These are phyloP conservation scores for Globisporangium camurandrum DNA, from an alignment of 352 stramenopile genomes.

Conservation along the genomic window DNA sequence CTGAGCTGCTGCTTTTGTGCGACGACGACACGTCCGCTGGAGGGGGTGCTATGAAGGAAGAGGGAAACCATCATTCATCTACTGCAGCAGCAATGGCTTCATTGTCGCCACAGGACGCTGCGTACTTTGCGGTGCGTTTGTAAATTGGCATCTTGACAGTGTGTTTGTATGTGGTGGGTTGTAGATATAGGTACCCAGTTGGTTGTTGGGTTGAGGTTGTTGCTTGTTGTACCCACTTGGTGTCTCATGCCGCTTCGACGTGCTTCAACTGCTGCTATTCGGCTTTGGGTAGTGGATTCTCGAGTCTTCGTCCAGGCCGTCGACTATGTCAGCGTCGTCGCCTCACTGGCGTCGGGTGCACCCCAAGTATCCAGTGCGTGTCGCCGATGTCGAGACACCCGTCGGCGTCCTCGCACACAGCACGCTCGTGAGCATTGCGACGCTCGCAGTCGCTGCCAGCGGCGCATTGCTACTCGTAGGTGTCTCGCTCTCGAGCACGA, in stretches of 20 bases:
- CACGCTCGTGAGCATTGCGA: constrained; percentile 35
- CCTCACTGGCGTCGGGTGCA: constrained; percentile 21
- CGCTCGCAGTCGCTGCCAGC: constrained; percentile 28
- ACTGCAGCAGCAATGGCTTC: neutral
- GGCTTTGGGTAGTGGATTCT: neutral
- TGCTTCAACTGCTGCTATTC: neutral
- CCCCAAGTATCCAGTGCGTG: constrained; percentile 14
- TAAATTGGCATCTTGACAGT: neutral
- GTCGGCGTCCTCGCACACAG: constrained; percentile 36
- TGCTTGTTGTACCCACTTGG: neutral
- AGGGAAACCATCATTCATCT: neutral
- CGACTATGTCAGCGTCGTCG: neutral
- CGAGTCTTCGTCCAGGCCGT: neutral
- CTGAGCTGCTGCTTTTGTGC: constrained; percentile 38
- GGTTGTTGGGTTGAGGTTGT: too few relatives aligned
- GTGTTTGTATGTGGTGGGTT: neutral
- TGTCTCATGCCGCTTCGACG: neutral
- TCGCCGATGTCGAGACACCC: constrained; percentile 20
- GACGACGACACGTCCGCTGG: neutral
- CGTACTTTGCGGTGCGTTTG: neutral
- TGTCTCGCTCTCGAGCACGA: constrained; percentile 12
- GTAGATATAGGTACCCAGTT: neutral
- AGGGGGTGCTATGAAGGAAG: neutral
- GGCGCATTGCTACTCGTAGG: constrained; percentile 31
- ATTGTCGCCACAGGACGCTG: neutral